These are phyloP conservation scores for Puccinia coronata DNA, from an alignment of 1,284 basidiomycete species.

Conservation along the genomic window DNA sequence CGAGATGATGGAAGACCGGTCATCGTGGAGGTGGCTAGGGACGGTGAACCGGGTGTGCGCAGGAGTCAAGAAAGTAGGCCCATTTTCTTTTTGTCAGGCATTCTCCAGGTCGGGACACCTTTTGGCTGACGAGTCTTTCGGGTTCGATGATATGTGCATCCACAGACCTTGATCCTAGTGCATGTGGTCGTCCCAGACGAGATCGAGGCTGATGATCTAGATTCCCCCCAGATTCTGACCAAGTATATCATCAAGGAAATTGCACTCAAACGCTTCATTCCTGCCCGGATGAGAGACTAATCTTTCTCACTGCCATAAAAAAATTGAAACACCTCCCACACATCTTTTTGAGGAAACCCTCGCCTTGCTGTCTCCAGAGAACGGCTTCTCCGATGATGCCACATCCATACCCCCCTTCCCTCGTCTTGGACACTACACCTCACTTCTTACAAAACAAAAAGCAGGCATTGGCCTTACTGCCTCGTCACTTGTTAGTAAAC, in stretches of 20 bases:
- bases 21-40: constrained; percentile 92
- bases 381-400: constrained; percentile 61
- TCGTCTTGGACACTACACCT: constrained; percentile 45
- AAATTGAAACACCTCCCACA: background rate
- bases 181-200: constrained; percentile 84
- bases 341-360: no score
- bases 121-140: no score
- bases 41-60: constrained; percentile 96
- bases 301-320: background rate
- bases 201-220: constrained; percentile 65
- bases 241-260: constrained; percentile 83
- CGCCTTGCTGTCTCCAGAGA: background rate
- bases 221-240: constrained; percentile 70
- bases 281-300: constrained; percentile 85
- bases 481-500: no score
- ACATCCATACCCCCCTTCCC: constrained; percentile 64
- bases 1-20: constrained; percentile 66
- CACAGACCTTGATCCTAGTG: constrained; percentile 78
- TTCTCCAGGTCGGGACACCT: background rate
- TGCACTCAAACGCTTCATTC: constrained; percentile 79
- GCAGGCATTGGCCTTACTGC: no score
- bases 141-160: background rate
- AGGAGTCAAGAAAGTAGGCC: constrained; percentile 85
- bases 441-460: constrained; percentile 23
- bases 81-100: background rate